Conservation (phyloP, 805 yeast species). For the Candida xyloterini region DNA sequence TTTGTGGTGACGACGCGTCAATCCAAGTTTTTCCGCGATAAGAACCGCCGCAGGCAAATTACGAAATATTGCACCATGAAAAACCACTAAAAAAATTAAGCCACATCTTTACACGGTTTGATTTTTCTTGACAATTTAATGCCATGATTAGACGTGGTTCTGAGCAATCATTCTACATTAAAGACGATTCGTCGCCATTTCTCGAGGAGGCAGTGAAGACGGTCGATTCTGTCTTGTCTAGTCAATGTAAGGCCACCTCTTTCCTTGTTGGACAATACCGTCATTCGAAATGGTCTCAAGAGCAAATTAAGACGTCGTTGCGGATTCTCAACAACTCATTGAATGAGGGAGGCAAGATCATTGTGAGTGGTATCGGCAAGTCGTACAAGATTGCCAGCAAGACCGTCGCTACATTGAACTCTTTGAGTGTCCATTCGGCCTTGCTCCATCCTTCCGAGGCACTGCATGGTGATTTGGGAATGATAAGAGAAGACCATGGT, state of each 20-base stretch:
- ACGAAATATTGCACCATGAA: background rate
- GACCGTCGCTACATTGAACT: constrained; percentile 77
- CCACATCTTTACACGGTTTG: constrained; percentile 5
- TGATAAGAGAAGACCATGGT: constrained; percentile 50
- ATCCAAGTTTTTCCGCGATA: constrained; percentile 1
- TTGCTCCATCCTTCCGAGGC: constrained; percentile 83
- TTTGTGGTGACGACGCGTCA: constrained; percentile 64
- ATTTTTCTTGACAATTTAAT: background rate
- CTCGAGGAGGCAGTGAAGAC: constrained; percentile 28
- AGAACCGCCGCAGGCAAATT: background rate
- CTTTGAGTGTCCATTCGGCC: constrained; percentile 67
- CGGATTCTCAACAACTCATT: constrained; percentile 42
- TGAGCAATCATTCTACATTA: constrained; percentile 25
- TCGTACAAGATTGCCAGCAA: constrained; percentile 76
- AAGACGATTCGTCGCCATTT: constrained; percentile 23
- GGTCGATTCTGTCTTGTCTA: constrained; percentile 40
- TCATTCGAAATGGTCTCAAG: constrained; percentile 42
- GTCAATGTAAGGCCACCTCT: constrained; percentile 47
- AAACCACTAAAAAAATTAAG: constrained; percentile 1
- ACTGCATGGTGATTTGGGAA: constrained; percentile 85
- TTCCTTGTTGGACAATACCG: constrained; percentile 45
- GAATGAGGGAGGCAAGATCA: constrained; percentile 60
- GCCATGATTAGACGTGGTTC: constrained; percentile 28
- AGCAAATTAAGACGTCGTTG: constrained; percentile 43
- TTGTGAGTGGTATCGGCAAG: constrained; percentile 83